phyloP scores from a whole-genome alignment of 768 basidiomycete genomes.

The Serendipita vermifera region DNA sequence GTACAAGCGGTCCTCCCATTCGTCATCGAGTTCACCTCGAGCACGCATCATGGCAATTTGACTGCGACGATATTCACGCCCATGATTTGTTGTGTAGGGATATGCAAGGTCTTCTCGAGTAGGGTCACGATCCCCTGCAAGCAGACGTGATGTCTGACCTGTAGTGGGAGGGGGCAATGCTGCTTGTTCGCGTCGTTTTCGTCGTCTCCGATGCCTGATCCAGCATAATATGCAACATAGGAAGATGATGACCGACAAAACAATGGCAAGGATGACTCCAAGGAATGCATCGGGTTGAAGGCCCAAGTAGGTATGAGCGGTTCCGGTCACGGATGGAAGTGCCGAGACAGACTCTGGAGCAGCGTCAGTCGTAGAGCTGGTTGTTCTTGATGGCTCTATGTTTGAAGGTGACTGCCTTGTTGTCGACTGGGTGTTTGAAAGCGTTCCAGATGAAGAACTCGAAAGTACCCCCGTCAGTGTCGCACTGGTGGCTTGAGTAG shows the following conservation, averaged over 20 bases:
- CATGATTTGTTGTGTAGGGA: background rate
- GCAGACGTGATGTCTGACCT: background rate
- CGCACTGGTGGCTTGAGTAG: background rate
- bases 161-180: background rate
- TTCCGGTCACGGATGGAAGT: background rate
- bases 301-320: background rate
- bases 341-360: background rate
- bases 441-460: background rate
- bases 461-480: background rate
- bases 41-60: conserved; percentile 2
- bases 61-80: background rate
- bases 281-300: background rate
- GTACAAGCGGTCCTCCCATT: conserved; percentile 2
- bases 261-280: background rate
- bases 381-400: no score
- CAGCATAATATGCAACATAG: background rate
- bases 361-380: background rate
- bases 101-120: conserved; percentile 1
- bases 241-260: background rate
- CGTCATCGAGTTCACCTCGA: background rate
- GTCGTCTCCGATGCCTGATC: background rate
- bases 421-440: background rate
- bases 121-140: conserved; percentile 1
- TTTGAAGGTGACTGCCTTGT: background rate
- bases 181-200: background rate